Conservation (phyloP, 2,329 filamentous ascomycete genomes). For the Colletotrichum sp. region DNA sequence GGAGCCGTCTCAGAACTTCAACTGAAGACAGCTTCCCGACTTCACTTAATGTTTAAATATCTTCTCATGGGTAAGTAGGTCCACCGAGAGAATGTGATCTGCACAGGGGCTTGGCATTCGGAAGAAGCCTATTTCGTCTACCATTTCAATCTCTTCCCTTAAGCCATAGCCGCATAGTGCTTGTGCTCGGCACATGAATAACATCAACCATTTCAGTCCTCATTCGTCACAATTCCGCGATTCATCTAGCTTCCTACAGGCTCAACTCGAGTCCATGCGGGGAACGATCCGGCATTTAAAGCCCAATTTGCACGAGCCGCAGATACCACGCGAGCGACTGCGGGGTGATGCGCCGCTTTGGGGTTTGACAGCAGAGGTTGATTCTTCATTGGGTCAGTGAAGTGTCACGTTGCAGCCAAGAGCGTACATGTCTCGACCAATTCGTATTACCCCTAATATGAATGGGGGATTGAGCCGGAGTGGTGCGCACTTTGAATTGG, state of each 20-base stretch:
- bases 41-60: background rate
- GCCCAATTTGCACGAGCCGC: background rate
- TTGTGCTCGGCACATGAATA: background rate
- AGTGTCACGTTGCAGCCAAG: background rate
- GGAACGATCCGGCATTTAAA: background rate
- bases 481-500: background rate
- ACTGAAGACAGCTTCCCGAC: background rate
- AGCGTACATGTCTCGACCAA: background rate
- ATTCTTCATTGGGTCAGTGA: background rate
- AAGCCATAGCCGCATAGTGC: background rate
- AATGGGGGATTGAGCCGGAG: background rate
- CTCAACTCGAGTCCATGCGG: background rate
- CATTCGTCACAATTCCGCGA: background rate
- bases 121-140: background rate
- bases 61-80: background rate
- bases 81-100: background rate
- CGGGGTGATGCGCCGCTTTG: background rate
- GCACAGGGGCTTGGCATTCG: background rate
- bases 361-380: background rate
- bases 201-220: background rate
- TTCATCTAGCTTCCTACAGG: conserved; percentile 1
- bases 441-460: background rate
- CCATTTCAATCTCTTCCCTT: background rate
- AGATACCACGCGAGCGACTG: background rate
- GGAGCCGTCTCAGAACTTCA: background rate